Base-by-base conservation (phyloP, 495 filamentous ascomycete species). In the Daldinia childiae region DNA sequence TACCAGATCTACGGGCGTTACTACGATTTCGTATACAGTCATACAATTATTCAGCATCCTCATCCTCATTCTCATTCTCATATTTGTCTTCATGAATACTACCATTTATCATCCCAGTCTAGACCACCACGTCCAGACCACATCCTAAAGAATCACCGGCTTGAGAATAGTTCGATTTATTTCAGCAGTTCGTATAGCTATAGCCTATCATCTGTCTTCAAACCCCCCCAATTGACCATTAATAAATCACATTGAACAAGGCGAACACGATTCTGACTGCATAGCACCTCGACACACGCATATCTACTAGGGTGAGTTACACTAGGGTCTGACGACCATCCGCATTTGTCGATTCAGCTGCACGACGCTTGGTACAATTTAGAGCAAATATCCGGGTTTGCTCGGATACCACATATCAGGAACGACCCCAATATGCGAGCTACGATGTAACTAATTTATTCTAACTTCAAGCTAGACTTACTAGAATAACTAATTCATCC, bases 221-320 rank as follows among this genome's bases (percentile, higher is more conserved):
- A 64, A 30, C 12, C 52, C 27, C 43, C 50, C n/a, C n/a, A n/a
- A n/a, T 60, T 54, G 45, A 43, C 54, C 27, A 60, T 60, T 54
- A 19, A 52, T 60, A 39, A 58, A 65, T 50, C 7, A 41, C 6
- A 32, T 65, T 58, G 27, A 14, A 17, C 26, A 26, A 7, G 14
- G 26, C 26, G 26, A 48, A 48, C 43, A 48, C 27, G 50, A 30
- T 24, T 14, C 27, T 29, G 5, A 29, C 50, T 52, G 26, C 43
- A n/a, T 29, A 38, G 3, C 30, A 50, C 41, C 57, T 17, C 27
- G 17, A 14, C 27, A 60, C 34, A 34, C 54, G 50, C 56, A 65
- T 69, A 71, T 65, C 57, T 50, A 50, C 68, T 51, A 51, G 68
- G 68, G 68, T 66, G 34, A 58, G 62, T 71, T 62, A 24, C 58